Evolutionary conservation across 805 yeast genomes (phyloP).

Genomic region (Kodamaea kaohsiungensis): DNA sequence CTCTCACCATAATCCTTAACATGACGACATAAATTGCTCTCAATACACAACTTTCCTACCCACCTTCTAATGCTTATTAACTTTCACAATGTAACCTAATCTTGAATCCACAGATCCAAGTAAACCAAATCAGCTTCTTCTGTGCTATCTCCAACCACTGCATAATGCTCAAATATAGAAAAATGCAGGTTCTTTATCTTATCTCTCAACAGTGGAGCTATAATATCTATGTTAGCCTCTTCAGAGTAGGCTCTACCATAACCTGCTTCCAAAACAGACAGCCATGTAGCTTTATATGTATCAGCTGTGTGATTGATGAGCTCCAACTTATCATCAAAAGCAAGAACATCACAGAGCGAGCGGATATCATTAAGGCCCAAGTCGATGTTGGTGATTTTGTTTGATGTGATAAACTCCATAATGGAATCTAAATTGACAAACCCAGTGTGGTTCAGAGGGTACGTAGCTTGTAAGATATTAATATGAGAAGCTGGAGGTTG

Average conservation of each 20-base stretch:
- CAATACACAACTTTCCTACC: neutral
- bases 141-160: conserved; percentile 37
- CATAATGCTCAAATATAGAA: conserved; percentile 45
- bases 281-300: conserved; percentile 81
- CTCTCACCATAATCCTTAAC: neutral
- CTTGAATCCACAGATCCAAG: conserved; percentile 49
- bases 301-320: conserved; percentile 51
- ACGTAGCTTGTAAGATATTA: conserved; percentile 48
- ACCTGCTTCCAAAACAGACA: conserved; percentile 72
- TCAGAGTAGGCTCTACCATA: conserved; percentile 41
- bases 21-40: neutral
- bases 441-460: conserved; percentile 57
- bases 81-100: conserved; percentile 4
- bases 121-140: conserved; percentile 43
- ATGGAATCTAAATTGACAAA: conserved; percentile 76
- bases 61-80: neutral
- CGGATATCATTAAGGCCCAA: conserved; percentile 72
- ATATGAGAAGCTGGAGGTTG: conserved; percentile 36
- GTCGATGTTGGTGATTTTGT: conserved; percentile 81
- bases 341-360: conserved; percentile 82
- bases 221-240: conserved; percentile 13
- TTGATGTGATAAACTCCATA: conserved; percentile 65
- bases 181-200: conserved; percentile 21
- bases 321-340: conserved; percentile 85
- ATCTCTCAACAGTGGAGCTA: conserved; percentile 8